These are phyloP conservation scores for Kondoa malvinella DNA, from an alignment of 768 basidiomycete species.

Conservation along the genomic window DNA sequence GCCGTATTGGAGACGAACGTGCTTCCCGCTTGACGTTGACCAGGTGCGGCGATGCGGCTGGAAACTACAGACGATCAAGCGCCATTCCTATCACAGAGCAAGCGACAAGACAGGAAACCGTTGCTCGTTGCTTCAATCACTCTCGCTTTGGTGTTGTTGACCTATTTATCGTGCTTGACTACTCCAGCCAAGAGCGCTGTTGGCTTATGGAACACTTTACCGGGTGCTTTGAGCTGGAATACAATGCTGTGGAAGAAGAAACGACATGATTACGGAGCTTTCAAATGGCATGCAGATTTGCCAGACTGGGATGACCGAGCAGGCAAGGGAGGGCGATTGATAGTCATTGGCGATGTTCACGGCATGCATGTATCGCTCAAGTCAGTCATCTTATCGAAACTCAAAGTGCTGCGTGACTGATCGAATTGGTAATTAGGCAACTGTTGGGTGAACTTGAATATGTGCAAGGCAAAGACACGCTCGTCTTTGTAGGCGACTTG, in stretches of 20 bases:
- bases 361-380: conserved; percentile 54
- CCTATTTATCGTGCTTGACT: too few relatives aligned
- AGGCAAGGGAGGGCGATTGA: conserved; percentile 37
- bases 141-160: too few relatives aligned
- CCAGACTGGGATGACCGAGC: conserved; percentile 10
- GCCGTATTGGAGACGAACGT: too few relatives aligned
- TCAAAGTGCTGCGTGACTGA: not conserved
- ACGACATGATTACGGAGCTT: conserved; percentile 2
- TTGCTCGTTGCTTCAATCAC: too few relatives aligned
- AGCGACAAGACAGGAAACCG: too few relatives aligned
- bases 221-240: too few relatives aligned
- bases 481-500: conserved; percentile 73
- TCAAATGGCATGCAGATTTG: conserved; percentile 17
- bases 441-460: conserved; percentile 51
- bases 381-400: conserved; percentile 35
- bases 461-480: conserved; percentile 43
- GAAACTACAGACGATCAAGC: too few relatives aligned
- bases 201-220: too few relatives aligned
- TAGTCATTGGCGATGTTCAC: conserved; percentile 78
- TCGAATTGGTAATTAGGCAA: conserved; percentile 35
- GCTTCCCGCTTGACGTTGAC: too few relatives aligned
- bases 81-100: too few relatives aligned
- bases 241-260: conserved; percentile 17
- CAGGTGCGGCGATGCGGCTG: too few relatives aligned
- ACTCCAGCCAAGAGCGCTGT: too few relatives aligned